Base-by-base conservation (phyloP, 257 asterid genomes). In the Orobanche coerulescens region DNA sequence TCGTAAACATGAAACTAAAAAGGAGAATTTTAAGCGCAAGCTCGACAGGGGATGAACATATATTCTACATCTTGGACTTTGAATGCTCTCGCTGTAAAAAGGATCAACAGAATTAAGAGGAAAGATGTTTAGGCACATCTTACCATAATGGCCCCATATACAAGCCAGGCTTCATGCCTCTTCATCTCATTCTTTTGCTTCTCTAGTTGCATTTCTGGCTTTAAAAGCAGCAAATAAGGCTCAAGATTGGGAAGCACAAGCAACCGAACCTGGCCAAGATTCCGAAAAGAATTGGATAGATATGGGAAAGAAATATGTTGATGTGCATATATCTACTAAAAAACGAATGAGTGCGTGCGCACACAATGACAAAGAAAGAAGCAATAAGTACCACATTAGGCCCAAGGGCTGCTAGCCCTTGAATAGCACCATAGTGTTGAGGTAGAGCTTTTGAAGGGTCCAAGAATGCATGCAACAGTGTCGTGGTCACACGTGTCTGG, bases 401-500 rank as follows among this genome's bases (percentile, higher is more conserved):
- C 64, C 99, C 99, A 46, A 93, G 94, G 74, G 94, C 82, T 48
- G 95, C 84, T 70, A 93, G 80, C 47, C 99, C 99, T 70, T 84
- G 97, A 65, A 93, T 84, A 69, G 97, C 99, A 66, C 99, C 99
- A 78, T 78, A 93, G 78, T 87, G 99, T 75, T 93, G 99, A 72
- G 96, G 92, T 31, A 86, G 79, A 62, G 97, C 75, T 79, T 84
- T 93, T 23, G 81, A 75, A 19, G 97, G 97, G 69, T 93, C 97
- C 81, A 93, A 46, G 78, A 89, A 87, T 55, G 95, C 80, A 62
- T 84, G 91, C 62, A 84, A 71, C 78, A 93, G 65, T n/a, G 99
- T 93, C 62, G 72, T 80, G 62, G 97, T 89, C 36, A 93, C 84
- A 66, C 97, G 97, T 63, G 86, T 79, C 82, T 83, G 96, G 68